These are phyloP conservation scores for Aegilops bicornis DNA, from an alignment of 176 grass and related monocot species.

Conservation along the genomic window DNA sequence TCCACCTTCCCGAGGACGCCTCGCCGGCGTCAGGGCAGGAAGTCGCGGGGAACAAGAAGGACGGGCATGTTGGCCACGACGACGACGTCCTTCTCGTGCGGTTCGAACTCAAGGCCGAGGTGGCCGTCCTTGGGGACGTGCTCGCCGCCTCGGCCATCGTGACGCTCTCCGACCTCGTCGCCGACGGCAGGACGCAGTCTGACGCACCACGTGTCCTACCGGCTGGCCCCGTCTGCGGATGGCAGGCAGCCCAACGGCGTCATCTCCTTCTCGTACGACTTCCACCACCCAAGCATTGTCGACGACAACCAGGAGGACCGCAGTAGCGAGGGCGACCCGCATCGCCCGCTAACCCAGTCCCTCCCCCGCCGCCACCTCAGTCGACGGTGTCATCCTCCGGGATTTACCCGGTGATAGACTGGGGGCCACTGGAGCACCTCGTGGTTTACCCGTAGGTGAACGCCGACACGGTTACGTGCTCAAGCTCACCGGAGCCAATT, in stretches of 20 bases:
- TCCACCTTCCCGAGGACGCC: conserved; percentile 26
- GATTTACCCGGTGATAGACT: conserved; percentile 46
- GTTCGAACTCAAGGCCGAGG: conserved; percentile 64
- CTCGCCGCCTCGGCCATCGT: conserved; percentile 53
- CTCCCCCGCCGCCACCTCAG: neutral
- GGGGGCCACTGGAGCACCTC: conserved; percentile 11
- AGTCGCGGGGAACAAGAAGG: neutral
- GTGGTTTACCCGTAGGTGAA: conserved; percentile 20
- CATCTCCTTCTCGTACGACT: conserved; percentile 57
- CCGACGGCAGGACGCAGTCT: conserved; percentile 39
- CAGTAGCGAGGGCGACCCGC: neutral
- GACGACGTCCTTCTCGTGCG: conserved; percentile 15
- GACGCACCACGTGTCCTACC: conserved; percentile 51
- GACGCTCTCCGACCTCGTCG: conserved; percentile 42
- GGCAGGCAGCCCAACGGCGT: conserved; percentile 47
- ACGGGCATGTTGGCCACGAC: neutral
- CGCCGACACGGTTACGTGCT: neutral
- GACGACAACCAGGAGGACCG: neutral
- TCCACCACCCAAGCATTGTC: neutral
- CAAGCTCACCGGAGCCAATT: neutral
- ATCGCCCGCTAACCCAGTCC: neutral
- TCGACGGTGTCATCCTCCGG: neutral
- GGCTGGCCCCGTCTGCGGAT: conserved; percentile 25
- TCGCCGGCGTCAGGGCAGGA: neutral
- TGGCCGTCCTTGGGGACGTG: conserved; percentile 47